These are phyloP conservation scores for Amanita exitialis DNA, from an alignment of 768 basidiomycete species.

Conservation along the genomic window DNA sequence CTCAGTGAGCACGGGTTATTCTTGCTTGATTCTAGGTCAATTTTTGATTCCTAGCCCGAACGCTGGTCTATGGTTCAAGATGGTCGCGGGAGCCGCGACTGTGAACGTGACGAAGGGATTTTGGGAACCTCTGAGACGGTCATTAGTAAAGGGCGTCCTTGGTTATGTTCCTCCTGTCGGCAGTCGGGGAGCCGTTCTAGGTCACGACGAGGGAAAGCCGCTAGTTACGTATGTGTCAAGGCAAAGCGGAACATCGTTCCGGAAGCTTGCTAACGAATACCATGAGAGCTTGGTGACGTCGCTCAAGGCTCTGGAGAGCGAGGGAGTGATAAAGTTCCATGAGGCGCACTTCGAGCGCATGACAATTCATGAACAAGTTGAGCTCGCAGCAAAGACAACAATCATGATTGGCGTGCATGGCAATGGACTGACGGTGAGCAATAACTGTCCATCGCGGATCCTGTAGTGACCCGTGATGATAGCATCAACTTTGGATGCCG, in stretches of 20 bases:
- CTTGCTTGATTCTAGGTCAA: slow-evolving; percentile 10
- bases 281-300: slow-evolving; percentile 39
- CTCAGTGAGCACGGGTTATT: slow-evolving; percentile 18
- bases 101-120: slow-evolving; percentile 18
- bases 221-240: slow-evolving; percentile 51
- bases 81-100: slow-evolving; percentile 24
- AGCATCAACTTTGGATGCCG: slow-evolving; percentile 61
- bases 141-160: slow-evolving; percentile 19
- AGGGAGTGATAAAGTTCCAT: slow-evolving; percentile 43
- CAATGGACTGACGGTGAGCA: slow-evolving; percentile 49
- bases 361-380: slow-evolving; percentile 52
- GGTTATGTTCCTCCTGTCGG: slow-evolving; percentile 19
- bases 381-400: slow-evolving; percentile 48
- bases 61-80: slow-evolving; percentile 22
- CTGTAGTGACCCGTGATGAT: background rate
- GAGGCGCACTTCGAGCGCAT: slow-evolving; percentile 28
- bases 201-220: slow-evolving; percentile 11
- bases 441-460: background rate
- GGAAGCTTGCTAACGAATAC: slow-evolving; percentile 32
- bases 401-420: slow-evolving; percentile 61
- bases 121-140: slow-evolving; percentile 25
- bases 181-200: slow-evolving; percentile 10
- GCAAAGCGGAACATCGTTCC: slow-evolving; percentile 26
- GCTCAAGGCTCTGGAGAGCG: slow-evolving; percentile 35
- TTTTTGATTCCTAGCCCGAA: slow-evolving; percentile 15